Evolutionary conservation across 2,329 filamentous ascomycete genomes (phyloP), one percentile per base, ranked within the genome.

Genomic region (Peltaster fructicola): DNA sequence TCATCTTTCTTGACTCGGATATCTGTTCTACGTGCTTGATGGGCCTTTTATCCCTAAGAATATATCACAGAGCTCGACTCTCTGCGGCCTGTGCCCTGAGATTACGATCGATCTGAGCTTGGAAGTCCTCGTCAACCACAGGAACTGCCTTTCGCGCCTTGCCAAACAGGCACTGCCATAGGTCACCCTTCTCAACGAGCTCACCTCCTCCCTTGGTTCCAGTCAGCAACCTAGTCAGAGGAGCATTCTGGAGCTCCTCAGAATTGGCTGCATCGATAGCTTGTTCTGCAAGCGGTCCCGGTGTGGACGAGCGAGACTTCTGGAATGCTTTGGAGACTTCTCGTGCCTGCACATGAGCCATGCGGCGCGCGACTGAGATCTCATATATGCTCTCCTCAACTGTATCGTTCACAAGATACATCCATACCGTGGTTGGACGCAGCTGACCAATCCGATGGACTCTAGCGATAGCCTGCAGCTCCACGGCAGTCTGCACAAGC

Each of bases 361-460:
- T 56, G 3, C 85, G 71, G 14, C 82, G 65, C 31, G 65, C 61
- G 2, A 91, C 80, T 0, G 80, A 88, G 16, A 93, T 65, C 30
- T 84, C 70, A 52, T 95, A 82, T 33, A 95, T 90, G 2, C 76
- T 76, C 53, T 91, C 76, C 45, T 98, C 88, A 0, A 95, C 80
- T 0, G 85, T 91, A 25, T 77, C 79, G 9, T 75, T 70, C n/a
- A 93, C 68, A 3, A 95, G 63, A 47, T 95, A 95, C 50, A 93
- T 75, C 77, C 84, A 95, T 1, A 95, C 82, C 0, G 80, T 92
- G 1, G 88, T 98, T 36, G 78, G 65, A 25, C 78, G 71, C 34
- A 73, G 63, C 51, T 95, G 88, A 0, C 88, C 88, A 34, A 98
- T 98, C 17, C 88, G 71, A 46, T 98, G 82, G 2, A 98, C 84